These are phyloP conservation scores for Diaporthe vexans DNA, from an alignment of 2,329 filamentous ascomycete species.

Conservation along the genomic window DNA sequence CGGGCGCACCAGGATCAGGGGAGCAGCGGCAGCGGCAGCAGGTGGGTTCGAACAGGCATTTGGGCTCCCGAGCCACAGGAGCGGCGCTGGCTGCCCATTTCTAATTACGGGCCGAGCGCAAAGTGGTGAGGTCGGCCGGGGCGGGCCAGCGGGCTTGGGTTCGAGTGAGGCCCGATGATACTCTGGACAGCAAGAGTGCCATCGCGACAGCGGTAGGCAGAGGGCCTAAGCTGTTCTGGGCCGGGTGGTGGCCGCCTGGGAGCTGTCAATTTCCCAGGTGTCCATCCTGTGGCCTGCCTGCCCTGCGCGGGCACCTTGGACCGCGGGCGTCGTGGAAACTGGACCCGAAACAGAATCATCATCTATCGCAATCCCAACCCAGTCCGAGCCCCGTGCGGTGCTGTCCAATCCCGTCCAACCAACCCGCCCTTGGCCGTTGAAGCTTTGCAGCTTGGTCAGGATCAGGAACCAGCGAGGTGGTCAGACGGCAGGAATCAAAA, in stretches of 20 bases:
- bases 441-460: constrained; percentile 18
- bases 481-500: constrained; percentile 12
- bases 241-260: not conserved
- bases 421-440: constrained; percentile 2
- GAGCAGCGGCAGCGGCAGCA: not conserved
- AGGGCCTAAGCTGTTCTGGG: too few species aligned
- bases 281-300: not conserved
- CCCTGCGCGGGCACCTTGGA: not conserved
- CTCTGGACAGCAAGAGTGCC: constrained; percentile 4
- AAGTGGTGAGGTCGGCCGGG: constrained; percentile 3
- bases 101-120: constrained; percentile 19
- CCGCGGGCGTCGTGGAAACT: not conserved
- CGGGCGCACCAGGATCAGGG: constrained; percentile 11
- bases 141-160: not conserved
- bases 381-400: not conserved
- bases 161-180: constrained; percentile 7
- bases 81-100: constrained; percentile 28
- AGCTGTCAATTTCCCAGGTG: constrained; percentile 30
- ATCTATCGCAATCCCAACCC: not conserved
- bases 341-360: constrained; percentile 10
- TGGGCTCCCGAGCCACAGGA: constrained; percentile 26
- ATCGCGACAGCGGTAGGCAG: not conserved
- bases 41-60: constrained; percentile 27
- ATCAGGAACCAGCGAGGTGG: constrained; percentile 14
- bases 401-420: constrained; percentile 8